These are phyloP conservation scores for Termitomyces sp. DNA, from an alignment of 768 basidiomycete species.

Conservation along the genomic window DNA sequence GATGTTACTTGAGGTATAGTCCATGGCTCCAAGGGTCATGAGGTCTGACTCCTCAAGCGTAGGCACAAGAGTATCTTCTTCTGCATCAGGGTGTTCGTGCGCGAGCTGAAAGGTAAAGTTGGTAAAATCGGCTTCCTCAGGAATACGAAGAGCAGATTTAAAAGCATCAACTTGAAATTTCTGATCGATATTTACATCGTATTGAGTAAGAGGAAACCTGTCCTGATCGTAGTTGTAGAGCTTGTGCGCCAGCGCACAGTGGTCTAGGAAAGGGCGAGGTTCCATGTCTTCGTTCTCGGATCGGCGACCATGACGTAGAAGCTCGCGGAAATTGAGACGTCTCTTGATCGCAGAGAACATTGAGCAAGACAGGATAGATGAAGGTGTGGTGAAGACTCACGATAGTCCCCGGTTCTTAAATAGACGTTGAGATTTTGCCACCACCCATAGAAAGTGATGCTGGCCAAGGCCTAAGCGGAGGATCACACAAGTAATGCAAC, in stretches of 20 bases:
- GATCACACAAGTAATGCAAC: background rate
- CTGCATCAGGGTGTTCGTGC: background rate
- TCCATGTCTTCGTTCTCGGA: background rate
- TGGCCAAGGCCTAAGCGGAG: constrained; percentile 10
- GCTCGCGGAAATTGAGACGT: constrained; percentile 2
- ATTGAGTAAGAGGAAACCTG: background rate
- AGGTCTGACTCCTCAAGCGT: background rate
- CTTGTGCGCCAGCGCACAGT: background rate
- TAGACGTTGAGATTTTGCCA: constrained; percentile 4
- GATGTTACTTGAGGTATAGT: background rate
- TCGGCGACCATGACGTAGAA: constrained; percentile 1
- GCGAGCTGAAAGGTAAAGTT: constrained; percentile 1
- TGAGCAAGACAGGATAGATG: background rate
- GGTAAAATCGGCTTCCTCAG: background rate
- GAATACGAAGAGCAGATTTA: background rate
- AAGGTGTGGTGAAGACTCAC: background rate
- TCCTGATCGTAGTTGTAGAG: constrained; percentile 1
- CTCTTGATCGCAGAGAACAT: background rate
- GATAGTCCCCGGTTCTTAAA: constrained; percentile 3
- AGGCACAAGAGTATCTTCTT: background rate
- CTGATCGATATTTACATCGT: constrained; percentile 2
- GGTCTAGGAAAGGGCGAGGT: background rate
- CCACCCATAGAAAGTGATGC: background rate
- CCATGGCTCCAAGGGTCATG: background rate
- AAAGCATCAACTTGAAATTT: background rate